phyloP scores from a whole-genome alignment of 2,329 filamentous ascomycete genomes.

The Fusarium odoratissimum region DNA sequence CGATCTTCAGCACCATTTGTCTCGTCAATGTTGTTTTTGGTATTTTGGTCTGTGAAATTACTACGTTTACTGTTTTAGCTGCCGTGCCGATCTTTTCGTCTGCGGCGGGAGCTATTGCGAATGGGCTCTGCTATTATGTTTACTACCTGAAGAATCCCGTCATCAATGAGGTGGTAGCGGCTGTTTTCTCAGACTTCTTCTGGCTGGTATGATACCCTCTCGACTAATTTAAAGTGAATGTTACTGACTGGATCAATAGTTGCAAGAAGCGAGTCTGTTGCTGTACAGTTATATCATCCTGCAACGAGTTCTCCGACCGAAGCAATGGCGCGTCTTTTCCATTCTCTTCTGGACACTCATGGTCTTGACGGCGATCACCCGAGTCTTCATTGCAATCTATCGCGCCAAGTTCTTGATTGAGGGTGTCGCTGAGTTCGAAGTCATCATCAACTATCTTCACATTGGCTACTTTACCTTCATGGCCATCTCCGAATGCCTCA shows the following conservation, averaged over 20 bases:
- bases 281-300: conserved; percentile 65
- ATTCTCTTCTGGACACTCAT: conserved; percentile 68
- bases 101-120: conserved; percentile 51
- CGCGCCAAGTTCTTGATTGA: conserved; percentile 48
- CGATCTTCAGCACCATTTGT: conserved; percentile 57
- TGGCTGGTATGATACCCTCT: conserved; percentile 51
- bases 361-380: conserved; percentile 61
- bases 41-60: conserved; percentile 53
- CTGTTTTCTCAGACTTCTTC: conserved; percentile 52
- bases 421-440: conserved; percentile 32
- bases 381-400: conserved; percentile 53
- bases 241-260: conserved; percentile 29
- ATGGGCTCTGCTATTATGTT: conserved; percentile 56
- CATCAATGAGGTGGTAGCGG: conserved; percentile 48
- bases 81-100: conserved; percentile 54
- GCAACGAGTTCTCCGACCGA: conserved; percentile 59
- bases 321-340: conserved; percentile 56
- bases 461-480: conserved; percentile 56
- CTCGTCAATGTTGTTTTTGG: conserved; percentile 53
- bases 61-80: conserved; percentile 49
- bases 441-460: conserved; percentile 53
- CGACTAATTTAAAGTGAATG: fast-evolving
- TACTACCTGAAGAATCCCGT: conserved; percentile 48
- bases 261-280: conserved; percentile 56
- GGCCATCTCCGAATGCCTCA: conserved; percentile 54